A percentile compares a stretch with the other conserved stretches of the same genome.
Conservation (phyloP, 2,329 filamentous ascomycete species). For the Malbranchea cinnamomea region DNA sequence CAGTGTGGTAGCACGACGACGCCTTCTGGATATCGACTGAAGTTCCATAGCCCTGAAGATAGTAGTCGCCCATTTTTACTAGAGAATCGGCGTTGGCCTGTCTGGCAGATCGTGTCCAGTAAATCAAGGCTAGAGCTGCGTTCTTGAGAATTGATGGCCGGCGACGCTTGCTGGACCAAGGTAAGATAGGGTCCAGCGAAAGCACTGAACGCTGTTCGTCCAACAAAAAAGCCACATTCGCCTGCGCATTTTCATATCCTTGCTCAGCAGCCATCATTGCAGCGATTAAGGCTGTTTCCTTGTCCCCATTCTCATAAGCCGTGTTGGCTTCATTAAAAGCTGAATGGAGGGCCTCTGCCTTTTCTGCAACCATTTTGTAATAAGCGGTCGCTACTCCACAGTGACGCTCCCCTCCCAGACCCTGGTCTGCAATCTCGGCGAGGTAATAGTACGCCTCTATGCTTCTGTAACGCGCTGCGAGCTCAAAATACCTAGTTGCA, state of each 20-base stretch:
- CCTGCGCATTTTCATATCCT: constrained; percentile 77
- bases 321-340: constrained; percentile 71
- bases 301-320: constrained; percentile 64
- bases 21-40: constrained; percentile 65
- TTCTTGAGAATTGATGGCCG: constrained; percentile 38
- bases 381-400: constrained; percentile 65
- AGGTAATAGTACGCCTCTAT: constrained; percentile 88
- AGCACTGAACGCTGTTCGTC: constrained; percentile 55
- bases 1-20: constrained; percentile 80
- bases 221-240: constrained; percentile 76
- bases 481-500: constrained; percentile 74
- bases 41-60: constrained; percentile 67
- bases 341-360: constrained; percentile 56
- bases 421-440: constrained; percentile 70
- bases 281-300: constrained; percentile 62
- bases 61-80: constrained; percentile 98
- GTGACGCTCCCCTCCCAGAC: constrained; percentile 63
- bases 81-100: constrained; percentile 87
- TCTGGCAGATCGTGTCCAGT: constrained; percentile 88
- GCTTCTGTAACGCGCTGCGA: constrained; percentile 66
- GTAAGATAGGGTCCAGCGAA: constrained; percentile 40
- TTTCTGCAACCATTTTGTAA: constrained; percentile 67
- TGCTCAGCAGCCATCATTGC: constrained; percentile 85
- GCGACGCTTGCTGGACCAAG: constrained; percentile 26
- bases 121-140: constrained; percentile 60